Evolutionary conservation across 1,284 basidiomycete genomes (phyloP).

Genomic region (Austroboletus niveus): DNA sequence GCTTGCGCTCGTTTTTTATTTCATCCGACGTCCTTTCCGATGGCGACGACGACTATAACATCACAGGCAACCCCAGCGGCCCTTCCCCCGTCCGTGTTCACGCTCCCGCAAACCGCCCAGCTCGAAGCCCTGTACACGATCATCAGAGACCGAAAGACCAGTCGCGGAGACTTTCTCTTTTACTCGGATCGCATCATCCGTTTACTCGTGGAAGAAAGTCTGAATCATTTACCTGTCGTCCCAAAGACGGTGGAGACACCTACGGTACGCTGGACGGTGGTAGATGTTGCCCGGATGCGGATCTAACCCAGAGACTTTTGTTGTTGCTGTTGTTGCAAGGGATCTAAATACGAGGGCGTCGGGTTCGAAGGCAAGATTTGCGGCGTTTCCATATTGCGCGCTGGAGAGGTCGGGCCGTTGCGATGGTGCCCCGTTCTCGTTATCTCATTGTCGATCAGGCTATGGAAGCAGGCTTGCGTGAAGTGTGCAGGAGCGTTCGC

Average conservation of each 20-base stretch:
- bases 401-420: constrained; percentile 63
- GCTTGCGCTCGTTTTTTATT: not conserved
- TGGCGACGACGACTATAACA: constrained; percentile 20
- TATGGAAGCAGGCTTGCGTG: constrained; percentile 92
- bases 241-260: constrained; percentile 81
- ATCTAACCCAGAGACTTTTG: too few relatives aligned
- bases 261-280: constrained; percentile 47
- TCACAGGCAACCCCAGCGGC: constrained; percentile 36
- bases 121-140: constrained; percentile 96
- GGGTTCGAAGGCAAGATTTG: constrained; percentile 94
- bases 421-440: not conserved
- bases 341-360: constrained; percentile 82
- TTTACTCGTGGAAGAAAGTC: constrained; percentile 78
- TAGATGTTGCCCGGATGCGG: not conserved
- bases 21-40: constrained; percentile 1
- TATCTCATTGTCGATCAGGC: constrained; percentile 47
- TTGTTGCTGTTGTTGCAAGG: constrained; percentile 39
- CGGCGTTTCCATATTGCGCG: constrained; percentile 89
- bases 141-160: constrained; percentile 85
- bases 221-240: constrained; percentile 94
- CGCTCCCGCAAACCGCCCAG: constrained; percentile 84
- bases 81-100: constrained; percentile 80
- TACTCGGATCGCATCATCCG: constrained; percentile 85
- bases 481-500: constrained; percentile 89
- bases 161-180: constrained; percentile 94